Evolutionary conservation across 2,329 filamentous ascomycete species (phyloP), one percentile per base, ranked within the genome.

Genomic region (Orbilia ellipsospora): DNA sequence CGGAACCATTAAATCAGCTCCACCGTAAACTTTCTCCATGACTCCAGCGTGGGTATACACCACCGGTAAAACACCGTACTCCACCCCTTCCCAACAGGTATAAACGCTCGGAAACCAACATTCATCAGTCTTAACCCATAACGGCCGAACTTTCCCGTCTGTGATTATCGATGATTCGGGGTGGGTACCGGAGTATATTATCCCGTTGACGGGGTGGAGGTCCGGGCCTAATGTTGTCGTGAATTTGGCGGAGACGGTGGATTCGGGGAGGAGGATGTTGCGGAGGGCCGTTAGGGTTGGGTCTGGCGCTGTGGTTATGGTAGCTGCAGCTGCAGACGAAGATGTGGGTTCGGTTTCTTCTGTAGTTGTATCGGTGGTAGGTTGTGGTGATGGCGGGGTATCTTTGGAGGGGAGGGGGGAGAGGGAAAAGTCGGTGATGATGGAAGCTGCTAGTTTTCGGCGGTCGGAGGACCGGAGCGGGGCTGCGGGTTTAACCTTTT

Each of bases 1-100:
- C 1, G 89, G 89, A 0, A 87, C 90, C 89, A 91, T 91, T 56
- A 91, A 82, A 81, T 90, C 89, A 18, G 89, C 89, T 2, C 89
- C 89, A 6, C 86, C 85, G 69, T 86, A 87, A 7, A 91, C 82
- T 81, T 90, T 90, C 74, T 86, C 84, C 79, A 90, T 86, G 2
- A 89, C 87, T 23, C 88, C 85, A 8, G 85, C 83, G 2, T 87
- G 88, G 0, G 89, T 90, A 78, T 90, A 86, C n/a, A 91, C 83
- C 36, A 91, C 81, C 0, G 89, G 88, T 0, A 90, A 82, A 13
- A 91, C 82, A 31, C 84, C 72, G 18, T 75, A 63, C 83, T 2
- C 88, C 84, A 78, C 90, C 88, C 68, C 86, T 42, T 74, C 85
- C 89, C 89, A 91, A 73, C 91, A 82, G 1, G 89, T 90, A 80